A percentile compares a stretch with the other conserved stretches of the same genome.
These are phyloP conservation scores for Mallotus japonicus DNA, from an alignment of 441 rosid genomes.

Conservation along the genomic window DNA sequence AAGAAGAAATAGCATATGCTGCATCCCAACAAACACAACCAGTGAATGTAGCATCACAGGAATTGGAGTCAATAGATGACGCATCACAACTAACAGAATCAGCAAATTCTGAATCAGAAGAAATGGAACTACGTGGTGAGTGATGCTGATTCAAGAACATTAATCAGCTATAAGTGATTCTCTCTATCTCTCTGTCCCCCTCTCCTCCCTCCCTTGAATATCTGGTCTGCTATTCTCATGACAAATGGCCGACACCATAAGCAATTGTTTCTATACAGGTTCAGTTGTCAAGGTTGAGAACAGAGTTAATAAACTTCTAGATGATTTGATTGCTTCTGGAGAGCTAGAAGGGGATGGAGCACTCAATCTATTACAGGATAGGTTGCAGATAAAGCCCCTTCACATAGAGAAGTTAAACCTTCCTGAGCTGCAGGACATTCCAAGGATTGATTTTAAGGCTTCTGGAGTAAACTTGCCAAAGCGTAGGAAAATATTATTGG, in stretches of 20 bases:
- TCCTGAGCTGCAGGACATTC: slow-evolving; percentile 54
- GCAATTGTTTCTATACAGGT: slow-evolving; percentile 31
- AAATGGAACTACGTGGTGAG: slow-evolving; percentile 41
- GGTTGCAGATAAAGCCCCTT: slow-evolving; percentile 58
- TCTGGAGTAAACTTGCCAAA: slow-evolving; percentile 37
- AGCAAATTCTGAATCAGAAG: slow-evolving; percentile 22
- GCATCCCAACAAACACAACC: slow-evolving; percentile 26
- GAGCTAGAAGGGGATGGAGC: slow-evolving; percentile 63
- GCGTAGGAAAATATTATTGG: slow-evolving; percentile 43
- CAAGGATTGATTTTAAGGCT: slow-evolving; percentile 44
- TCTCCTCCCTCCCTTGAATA: not conserved
- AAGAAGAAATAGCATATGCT: slow-evolving; percentile 30
- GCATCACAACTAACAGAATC: slow-evolving; percentile 15
- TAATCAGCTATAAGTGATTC: slow-evolving; percentile 11
- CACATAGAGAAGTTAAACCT: slow-evolving; percentile 44
- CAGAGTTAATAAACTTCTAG: slow-evolving; percentile 43
- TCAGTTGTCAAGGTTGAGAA: slow-evolving; percentile 41
- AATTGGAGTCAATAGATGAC: slow-evolving; percentile 12
- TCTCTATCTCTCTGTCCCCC: not conserved
- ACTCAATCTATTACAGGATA: slow-evolving; percentile 47
- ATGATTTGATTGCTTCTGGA: slow-evolving; percentile 53
- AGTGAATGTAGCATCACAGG: slow-evolving; percentile 14
- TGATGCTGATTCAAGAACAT: slow-evolving; percentile 21
- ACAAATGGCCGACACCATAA: slow-evolving; percentile 8
- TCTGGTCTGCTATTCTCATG: not conserved